Evolutionary conservation across 768 basidiomycete genomes (phyloP).

Genomic region (Serpula lacrymans): DNA sequence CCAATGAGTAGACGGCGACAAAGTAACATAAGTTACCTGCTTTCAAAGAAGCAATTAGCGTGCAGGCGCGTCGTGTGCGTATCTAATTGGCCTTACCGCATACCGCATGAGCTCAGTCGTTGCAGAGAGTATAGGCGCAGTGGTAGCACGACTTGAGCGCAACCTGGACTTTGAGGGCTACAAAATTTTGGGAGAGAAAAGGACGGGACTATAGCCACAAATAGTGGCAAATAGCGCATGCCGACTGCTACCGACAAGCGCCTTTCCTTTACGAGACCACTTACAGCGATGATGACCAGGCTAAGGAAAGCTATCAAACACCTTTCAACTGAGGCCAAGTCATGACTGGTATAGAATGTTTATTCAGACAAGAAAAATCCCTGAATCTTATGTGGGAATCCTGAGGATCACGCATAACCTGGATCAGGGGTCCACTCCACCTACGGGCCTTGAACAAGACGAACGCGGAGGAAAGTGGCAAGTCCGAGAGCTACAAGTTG

Average conservation of each 20-base stretch:
- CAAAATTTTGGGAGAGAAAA: slow-evolving; percentile 1
- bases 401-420: no score
- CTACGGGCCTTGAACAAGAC: no score
- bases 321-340: no score
- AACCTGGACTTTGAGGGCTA: not conserved
- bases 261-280: no score
- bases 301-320: no score
- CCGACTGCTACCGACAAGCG: not conserved
- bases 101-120: slow-evolving; percentile 41
- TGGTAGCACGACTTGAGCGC: slow-evolving; percentile 23
- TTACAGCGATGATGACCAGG: no score
- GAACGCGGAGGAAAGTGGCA: no score
- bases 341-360: no score
- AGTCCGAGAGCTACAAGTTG: no score
- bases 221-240: not conserved
- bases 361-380: no score
- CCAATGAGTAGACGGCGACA: slow-evolving; percentile 57
- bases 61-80: not conserved
- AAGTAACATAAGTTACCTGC: slow-evolving; percentile 75
- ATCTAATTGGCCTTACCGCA: slow-evolving; percentile 45
- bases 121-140: slow-evolving; percentile 26
- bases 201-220: not conserved
- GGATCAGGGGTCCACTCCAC: no score
- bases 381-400: no score
- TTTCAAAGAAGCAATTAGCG: slow-evolving; percentile 4